phyloP scores from a whole-genome alignment of 352 stramenopile genomes.

The Phytophthora kernoviae region DNA sequence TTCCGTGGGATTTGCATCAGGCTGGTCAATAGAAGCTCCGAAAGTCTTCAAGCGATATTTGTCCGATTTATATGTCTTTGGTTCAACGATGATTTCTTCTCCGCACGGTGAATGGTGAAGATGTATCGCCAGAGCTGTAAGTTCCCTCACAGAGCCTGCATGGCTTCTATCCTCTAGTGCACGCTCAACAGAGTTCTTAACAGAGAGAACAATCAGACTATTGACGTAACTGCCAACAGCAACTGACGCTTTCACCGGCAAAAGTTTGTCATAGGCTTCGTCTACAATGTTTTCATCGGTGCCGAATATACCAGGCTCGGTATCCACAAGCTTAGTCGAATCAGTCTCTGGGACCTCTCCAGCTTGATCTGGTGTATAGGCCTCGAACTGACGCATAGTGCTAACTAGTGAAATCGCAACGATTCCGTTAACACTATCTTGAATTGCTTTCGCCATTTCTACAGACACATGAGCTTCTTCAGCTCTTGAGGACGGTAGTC shows the following conservation, averaged over 20 bases:
- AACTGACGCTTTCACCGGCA: constrained; percentile 18
- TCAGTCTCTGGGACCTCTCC: constrained; percentile 2
- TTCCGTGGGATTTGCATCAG: constrained; percentile 7
- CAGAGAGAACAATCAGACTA: constrained; percentile 22
- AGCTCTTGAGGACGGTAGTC: background rate
- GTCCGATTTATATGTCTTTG: constrained; percentile 5
- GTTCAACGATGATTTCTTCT: background rate
- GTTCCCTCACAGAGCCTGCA: constrained; percentile 7
- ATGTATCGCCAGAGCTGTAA: constrained; percentile 20
- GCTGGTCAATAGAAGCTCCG: background rate
- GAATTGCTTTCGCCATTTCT: constrained; percentile 46
- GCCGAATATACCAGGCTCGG: background rate
- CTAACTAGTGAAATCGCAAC: constrained; percentile 42
- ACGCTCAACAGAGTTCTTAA: constrained; percentile 24
- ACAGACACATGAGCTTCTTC: constrained; percentile 29
- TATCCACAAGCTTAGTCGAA: constrained; percentile 4
- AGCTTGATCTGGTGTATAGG: constrained; percentile 1
- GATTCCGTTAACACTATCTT: constrained; percentile 39
- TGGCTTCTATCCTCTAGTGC: constrained; percentile 11
- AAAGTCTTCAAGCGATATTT: constrained; percentile 1
- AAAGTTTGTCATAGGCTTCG: constrained; percentile 9
- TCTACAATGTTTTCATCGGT: constrained; percentile 1
- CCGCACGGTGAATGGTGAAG: constrained; percentile 3
- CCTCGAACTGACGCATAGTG: constrained; percentile 23
- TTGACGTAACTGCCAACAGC: constrained; percentile 24